Conservation (phyloP, 2,329 filamentous ascomycete genomes). For the Aureobasidium sp. region DNA sequence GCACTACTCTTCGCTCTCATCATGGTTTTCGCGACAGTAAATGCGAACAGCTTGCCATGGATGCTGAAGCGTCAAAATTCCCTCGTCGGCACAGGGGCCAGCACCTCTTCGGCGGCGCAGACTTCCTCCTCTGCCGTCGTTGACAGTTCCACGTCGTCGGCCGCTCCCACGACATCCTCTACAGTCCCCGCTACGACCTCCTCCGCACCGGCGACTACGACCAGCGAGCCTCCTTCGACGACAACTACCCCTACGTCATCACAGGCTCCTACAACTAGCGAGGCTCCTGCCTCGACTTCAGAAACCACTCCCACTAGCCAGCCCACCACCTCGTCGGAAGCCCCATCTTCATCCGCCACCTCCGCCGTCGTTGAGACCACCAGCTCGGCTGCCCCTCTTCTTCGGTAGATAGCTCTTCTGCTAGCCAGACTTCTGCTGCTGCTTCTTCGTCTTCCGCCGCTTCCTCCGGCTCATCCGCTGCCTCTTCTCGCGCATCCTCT, state of each 20-base stretch:
- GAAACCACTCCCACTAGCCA: background rate
- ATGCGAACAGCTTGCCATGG: constrained; percentile 24
- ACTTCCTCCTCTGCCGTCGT: background rate
- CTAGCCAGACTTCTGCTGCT: constrained; percentile 9
- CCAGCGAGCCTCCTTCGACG: background rate
- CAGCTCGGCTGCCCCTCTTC: background rate
- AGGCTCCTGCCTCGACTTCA: background rate
- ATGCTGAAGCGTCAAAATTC: constrained; percentile 24
- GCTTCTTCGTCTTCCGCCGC: background rate
- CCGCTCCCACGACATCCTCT: background rate
- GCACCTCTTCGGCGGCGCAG: background rate
- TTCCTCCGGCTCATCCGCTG: background rate
- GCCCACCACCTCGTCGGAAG: background rate
- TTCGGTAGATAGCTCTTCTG: background rate
- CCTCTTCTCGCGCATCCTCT: constrained; percentile 15
- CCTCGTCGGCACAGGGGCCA: constrained; percentile 22
- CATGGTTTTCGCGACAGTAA: constrained; percentile 23
- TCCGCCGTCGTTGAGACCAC: background rate
- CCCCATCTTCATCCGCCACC: constrained; percentile 9
- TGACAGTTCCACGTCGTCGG: constrained; percentile 7
- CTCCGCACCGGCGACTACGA: background rate
- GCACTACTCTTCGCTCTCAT: constrained; percentile 22
- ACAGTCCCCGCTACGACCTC: background rate
- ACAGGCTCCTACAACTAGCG: background rate
- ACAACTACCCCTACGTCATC: background rate